phyloP scores from a whole-genome alignment of 1,139 yeast genomes.

The Candida sanyaensis region DNA sequence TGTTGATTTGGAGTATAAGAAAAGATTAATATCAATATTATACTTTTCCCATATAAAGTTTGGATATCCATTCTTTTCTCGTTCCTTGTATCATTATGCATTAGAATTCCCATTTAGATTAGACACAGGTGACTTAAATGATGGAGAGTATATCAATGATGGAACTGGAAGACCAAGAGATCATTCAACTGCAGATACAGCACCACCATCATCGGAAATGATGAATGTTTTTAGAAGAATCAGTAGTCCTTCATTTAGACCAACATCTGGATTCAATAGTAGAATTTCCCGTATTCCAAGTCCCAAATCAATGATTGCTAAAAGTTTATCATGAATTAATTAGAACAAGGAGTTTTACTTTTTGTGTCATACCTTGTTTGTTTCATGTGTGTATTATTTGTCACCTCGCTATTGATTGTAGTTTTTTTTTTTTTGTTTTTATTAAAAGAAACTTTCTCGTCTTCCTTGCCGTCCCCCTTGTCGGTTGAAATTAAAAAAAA shows the following conservation, averaged over 20 bases:
- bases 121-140: not conserved
- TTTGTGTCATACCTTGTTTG: not conserved
- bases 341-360: not conserved
- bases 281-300: slow-evolving; percentile 4
- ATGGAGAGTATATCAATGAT: not conserved
- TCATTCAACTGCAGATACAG: slow-evolving; percentile 2
- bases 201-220: not conserved
- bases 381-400: not conserved
- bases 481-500: no score
- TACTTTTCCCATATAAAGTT: slow-evolving; percentile 18
- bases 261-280: not conserved
- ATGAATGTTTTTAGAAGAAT: not conserved
- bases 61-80: slow-evolving; percentile 21
- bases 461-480: no score
- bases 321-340: not conserved
- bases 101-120: slow-evolving; percentile 25
- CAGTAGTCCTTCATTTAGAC: not conserved
- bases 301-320: slow-evolving; percentile 2
- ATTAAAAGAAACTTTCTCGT: no score
- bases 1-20: slow-evolving; percentile 9
- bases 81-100: slow-evolving; percentile 18
- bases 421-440: slow-evolving; percentile 1
- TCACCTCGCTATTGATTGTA: slow-evolving; percentile 2
- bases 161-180: not conserved
- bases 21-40: slow-evolving; percentile 11